Base-by-base conservation (phyloP, 1,139 yeast genomes). In the Geotrichum restrictum region DNA sequence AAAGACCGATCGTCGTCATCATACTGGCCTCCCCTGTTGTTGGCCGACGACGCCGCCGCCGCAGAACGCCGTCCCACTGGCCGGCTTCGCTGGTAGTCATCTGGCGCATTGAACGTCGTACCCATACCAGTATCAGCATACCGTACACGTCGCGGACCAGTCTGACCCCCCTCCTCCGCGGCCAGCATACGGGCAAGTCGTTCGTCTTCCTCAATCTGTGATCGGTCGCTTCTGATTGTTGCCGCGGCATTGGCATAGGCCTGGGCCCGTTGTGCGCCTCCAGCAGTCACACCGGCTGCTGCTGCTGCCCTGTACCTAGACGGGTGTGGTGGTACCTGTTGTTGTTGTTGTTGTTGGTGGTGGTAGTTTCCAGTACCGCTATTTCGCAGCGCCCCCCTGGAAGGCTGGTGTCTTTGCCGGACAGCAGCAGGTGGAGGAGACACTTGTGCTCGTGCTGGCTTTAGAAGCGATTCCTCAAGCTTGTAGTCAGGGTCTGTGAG, bases 121-220 rank as follows among this genome's bases (percentile, higher is more conserved):
- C 56, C 56, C 44, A 51, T 39, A 2, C 56, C 53, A 8, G 56
- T 53, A 38, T 49, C 57, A 38, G 38, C 62, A 54, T 45, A 65
- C 47, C 58, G 60, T 62, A 29, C 60, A 56, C 51, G 55, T 52
- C 48, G 57, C 51, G 54, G 59, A 61, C 34, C 45, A 1, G 32
- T 33, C 14, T 24, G 27, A 37, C 36, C 13, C 21, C 45, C 85
- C 66, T 78, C 86, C 63, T 86, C 83, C 62, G 81, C 81, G 57
- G 93, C 95, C 61, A 93, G 74, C 64, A 79, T 76, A 58, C 95
- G 79, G 1, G 98, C 98, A 60, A 91, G 74, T 31, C 80, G 72
- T 67, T 88, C 98, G 68, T 93, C 98, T 53, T 84, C 85, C 57
- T 81, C 81, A 54, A 82, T 64, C 65, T 82, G 88, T 21, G 70